Percentiles rank a stretch among this genome's conserved stretches.
phyloP scores from a whole-genome alignment of 1,284 basidiomycete species.

The Pseudozyma sp. region DNA sequence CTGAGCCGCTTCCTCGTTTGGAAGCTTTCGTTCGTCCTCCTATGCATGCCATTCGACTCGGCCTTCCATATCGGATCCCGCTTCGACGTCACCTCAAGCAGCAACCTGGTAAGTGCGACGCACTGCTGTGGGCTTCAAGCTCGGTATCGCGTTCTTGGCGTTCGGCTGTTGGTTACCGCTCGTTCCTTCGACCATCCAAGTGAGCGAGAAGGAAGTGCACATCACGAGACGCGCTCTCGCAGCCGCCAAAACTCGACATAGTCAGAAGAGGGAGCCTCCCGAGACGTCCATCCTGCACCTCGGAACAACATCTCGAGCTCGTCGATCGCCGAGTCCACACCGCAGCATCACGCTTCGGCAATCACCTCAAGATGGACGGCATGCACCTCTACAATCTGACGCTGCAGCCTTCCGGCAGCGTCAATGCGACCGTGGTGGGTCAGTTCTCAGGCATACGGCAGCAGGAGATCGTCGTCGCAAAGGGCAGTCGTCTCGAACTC shows the following conservation, averaged over 20 bases:
- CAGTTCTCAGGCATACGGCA: constrained; percentile 65
- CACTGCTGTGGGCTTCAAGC: no score
- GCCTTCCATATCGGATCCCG: background rate
- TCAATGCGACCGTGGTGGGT: constrained; percentile 63
- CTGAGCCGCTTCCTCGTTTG: background rate
- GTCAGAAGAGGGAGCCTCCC: background rate
- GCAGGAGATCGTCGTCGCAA: constrained; percentile 66
- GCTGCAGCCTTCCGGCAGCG: constrained; percentile 58
- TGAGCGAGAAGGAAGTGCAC: background rate
- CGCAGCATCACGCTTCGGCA: background rate
- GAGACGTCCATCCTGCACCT: no score
- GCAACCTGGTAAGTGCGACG: no score
- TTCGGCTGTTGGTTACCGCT: background rate
- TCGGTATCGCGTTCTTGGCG: background rate
- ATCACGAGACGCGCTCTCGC: background rate
- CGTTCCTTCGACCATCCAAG: background rate
- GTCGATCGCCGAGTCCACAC: no score
- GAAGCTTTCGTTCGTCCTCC: constrained; percentile 11
- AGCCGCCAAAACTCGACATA: no score
- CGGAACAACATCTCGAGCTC: no score
- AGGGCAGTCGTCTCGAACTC: constrained; percentile 59
- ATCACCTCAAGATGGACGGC: constrained; percentile 22
- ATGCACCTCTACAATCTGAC: constrained; percentile 68
- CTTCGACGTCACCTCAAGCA: no score
- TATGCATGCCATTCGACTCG: background rate